A percentile compares a stretch with the other conserved stretches of the same genome.
phyloP scores from a whole-genome alignment of 305 asterid species.

The Solanum hybrid region DNA sequence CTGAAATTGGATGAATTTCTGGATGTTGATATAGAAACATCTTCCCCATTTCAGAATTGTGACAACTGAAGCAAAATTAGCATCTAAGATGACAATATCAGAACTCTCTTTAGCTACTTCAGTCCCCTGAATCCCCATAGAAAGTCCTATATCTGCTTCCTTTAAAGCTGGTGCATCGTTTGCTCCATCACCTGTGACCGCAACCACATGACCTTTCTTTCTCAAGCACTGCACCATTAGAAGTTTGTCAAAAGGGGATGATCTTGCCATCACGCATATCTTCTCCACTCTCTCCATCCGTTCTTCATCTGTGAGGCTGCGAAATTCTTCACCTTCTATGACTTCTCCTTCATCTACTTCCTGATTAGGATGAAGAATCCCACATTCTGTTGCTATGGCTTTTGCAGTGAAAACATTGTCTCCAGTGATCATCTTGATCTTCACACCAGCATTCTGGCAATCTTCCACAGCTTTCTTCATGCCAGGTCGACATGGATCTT shows the following conservation, averaged over 20 bases:
- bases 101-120: conserved; percentile 56
- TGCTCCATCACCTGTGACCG: conserved; percentile 57
- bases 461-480: conserved; percentile 52
- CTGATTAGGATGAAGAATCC: conserved; percentile 34
- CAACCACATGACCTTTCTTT: conserved; percentile 38
- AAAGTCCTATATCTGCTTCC: conserved; percentile 61
- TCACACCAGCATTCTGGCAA: conserved; percentile 61
- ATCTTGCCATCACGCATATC: conserved; percentile 53
- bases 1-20: conserved; percentile 52
- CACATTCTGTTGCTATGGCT: conserved; percentile 68
- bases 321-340: conserved; percentile 53
- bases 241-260: conserved; percentile 62
- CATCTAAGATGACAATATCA: conserved; percentile 47
- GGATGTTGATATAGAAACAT: conserved; percentile 38
- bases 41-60: conserved; percentile 51
- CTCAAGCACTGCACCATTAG: conserved; percentile 49
- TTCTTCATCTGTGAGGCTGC: conserved; percentile 41
- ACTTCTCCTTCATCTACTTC: conserved; percentile 24
- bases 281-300: conserved; percentile 47
- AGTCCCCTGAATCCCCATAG: conserved; percentile 62
- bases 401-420: conserved; percentile 70
- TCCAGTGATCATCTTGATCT: conserved; percentile 65
- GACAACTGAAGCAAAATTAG: conserved; percentile 39
- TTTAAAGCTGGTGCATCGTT: conserved; percentile 53
- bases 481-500: conserved; percentile 62